Conservation (phyloP, 257 asterid genomes). For the Solanum neorickii region DNA sequence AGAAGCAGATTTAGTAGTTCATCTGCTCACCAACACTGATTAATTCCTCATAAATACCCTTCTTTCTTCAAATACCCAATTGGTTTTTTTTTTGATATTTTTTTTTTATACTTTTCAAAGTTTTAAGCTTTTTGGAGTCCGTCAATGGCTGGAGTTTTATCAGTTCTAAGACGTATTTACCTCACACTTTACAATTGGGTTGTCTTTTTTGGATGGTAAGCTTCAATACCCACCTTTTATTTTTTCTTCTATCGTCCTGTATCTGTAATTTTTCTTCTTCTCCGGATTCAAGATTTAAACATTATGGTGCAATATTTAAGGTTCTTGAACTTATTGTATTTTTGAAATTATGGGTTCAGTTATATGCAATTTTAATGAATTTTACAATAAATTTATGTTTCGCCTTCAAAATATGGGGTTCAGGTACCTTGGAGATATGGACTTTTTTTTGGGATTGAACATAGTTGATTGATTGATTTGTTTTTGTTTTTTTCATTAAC, state of each 20-base stretch:
- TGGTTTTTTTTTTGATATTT: neutral
- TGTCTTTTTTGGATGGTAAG: conserved; percentile 68
- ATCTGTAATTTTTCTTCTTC: neutral
- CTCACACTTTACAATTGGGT: conserved; percentile 76
- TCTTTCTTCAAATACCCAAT: neutral
- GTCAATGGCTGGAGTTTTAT: conserved; percentile 49
- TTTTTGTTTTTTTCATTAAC: neutral
- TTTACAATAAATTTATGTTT: neutral
- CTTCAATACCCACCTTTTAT: neutral
- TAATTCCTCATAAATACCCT: neutral
- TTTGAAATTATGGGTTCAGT: neutral
- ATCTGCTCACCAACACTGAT: neutral
- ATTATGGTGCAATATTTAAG: neutral
- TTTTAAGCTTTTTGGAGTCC: neutral
- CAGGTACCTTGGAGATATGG: neutral
- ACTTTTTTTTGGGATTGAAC: neutral
- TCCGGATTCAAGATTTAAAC: neutral
- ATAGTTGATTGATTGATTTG: neutral
- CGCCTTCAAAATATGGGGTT: neutral
- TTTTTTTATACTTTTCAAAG: neutral
- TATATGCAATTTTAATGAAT: neutral
- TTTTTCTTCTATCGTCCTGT: neutral
- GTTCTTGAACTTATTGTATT: neutral
- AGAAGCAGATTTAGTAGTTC: neutral
- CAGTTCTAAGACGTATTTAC: conserved; percentile 50